Conservation (phyloP, 2,329 filamentous ascomycete species). For the Epichloe bromicola region DNA sequence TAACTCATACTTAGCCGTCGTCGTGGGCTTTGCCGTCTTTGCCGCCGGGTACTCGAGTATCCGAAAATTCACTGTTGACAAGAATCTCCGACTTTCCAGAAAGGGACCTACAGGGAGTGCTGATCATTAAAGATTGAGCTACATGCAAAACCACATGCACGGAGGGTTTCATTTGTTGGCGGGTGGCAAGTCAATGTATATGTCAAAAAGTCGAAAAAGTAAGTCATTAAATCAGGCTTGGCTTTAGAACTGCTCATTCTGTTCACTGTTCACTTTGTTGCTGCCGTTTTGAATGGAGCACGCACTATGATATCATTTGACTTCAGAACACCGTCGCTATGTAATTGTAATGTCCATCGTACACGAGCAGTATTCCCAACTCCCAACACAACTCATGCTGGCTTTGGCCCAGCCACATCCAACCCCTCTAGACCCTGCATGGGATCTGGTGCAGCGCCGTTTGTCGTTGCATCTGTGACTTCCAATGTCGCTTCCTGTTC, state of each 20-base stretch:
- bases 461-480: conserved; percentile 16
- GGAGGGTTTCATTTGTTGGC: conserved; percentile 4
- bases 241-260: background rate
- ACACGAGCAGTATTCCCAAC: conserved; percentile 7
- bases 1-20: conserved; percentile 46
- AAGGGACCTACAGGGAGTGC: conserved; percentile 37
- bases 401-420: conserved; percentile 86
- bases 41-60: conserved; percentile 71
- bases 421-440: conserved; percentile 93
- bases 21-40: conserved; percentile 71
- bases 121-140: conserved; percentile 16
- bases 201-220: conserved; percentile 6
- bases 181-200: conserved; percentile 8
- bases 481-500: conserved; percentile 44
- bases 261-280: conserved; percentile 11
- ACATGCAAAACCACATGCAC: conserved; percentile 1
- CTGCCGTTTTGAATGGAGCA: conserved; percentile 7
- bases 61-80: conserved; percentile 78
- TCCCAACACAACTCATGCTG: conserved; percentile 36
- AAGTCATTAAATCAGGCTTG: conserved; percentile 8
- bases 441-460: conserved; percentile 56
- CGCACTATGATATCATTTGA: conserved; percentile 10
- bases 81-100: conserved; percentile 78
- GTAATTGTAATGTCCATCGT: conserved; percentile 19
- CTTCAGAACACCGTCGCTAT: conserved; percentile 34